Conservation (phyloP, 305 asterid species). For the Striga hermonthica region DNA sequence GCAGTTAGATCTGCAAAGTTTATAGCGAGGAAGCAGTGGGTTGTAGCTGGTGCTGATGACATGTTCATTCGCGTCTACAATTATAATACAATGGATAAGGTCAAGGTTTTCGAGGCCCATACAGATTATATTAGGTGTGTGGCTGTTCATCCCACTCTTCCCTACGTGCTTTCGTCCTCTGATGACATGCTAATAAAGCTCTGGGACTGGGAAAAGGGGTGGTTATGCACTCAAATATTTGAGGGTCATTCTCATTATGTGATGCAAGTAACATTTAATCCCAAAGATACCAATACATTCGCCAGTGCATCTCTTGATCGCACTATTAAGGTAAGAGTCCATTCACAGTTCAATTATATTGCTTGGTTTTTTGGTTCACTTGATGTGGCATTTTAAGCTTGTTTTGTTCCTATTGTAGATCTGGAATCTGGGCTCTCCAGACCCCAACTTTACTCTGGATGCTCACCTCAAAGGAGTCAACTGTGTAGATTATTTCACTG, state of each 20-base stretch:
- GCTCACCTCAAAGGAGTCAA: slow-evolving; percentile 96
- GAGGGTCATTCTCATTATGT: slow-evolving; percentile 75
- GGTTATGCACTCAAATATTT: slow-evolving; percentile 59
- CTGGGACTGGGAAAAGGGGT: slow-evolving; percentile 70
- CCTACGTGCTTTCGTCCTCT: slow-evolving; percentile 60
- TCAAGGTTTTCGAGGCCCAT: slow-evolving; percentile 61
- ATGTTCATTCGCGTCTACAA: slow-evolving; percentile 62
- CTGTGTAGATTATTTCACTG: slow-evolving; percentile 95
- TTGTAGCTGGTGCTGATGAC: slow-evolving; percentile 64
- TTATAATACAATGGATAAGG: slow-evolving; percentile 61
- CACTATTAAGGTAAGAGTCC: slow-evolving; percentile 45
- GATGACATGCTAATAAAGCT: slow-evolving; percentile 69
- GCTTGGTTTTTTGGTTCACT: slow-evolving; percentile 19
- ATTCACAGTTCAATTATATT: slow-evolving; percentile 15
- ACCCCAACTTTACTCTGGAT: slow-evolving; percentile 95
- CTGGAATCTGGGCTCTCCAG: slow-evolving; percentile 99
- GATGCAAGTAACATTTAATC: slow-evolving; percentile 67
- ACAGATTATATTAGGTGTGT: slow-evolving; percentile 65
- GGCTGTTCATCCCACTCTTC: slow-evolving; percentile 69
- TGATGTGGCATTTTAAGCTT: slow-evolving; percentile 15
- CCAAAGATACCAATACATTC: slow-evolving; percentile 62
- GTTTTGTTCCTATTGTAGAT: slow-evolving; percentile 48
- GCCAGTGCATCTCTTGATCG: slow-evolving; percentile 78
- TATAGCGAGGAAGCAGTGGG: slow-evolving; percentile 57
- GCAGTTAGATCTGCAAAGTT: slow-evolving; percentile 67